Percentiles rank a stretch among this genome's conserved stretches.
phyloP scores from a whole-genome alignment of 768 basidiomycete genomes.

The Boletus pseudopeckii region DNA sequence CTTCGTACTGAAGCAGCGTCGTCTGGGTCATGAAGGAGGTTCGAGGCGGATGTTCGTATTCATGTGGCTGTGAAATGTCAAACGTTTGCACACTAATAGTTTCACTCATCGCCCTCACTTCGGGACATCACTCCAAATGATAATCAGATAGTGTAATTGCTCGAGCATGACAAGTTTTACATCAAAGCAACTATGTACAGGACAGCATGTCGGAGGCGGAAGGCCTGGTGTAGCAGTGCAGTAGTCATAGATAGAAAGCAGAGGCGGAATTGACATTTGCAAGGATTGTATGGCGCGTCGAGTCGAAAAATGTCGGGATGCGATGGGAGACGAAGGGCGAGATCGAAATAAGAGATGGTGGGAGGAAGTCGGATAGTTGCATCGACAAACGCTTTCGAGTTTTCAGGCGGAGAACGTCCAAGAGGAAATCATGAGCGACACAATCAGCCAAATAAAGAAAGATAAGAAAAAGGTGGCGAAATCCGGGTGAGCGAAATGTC shows the following conservation, averaged over 20 bases:
- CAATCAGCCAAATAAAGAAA: constrained; percentile 32
- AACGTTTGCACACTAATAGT: neutral
- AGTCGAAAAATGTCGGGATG: constrained; percentile 18
- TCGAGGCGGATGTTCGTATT: constrained; percentile 5
- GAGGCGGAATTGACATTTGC: constrained; percentile 18
- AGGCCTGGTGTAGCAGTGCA: constrained; percentile 21
- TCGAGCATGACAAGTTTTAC: constrained; percentile 21
- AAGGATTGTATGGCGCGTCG: constrained; percentile 20
- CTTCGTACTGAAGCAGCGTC: constrained; percentile 76
- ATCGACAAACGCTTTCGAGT: constrained; percentile 23
- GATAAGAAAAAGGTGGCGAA: constrained; percentile 21
- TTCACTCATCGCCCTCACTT: neutral
- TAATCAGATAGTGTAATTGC: constrained; percentile 10
- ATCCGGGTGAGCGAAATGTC: constrained; percentile 1
- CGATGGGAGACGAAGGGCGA: constrained; percentile 9
- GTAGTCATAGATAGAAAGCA: constrained; percentile 16
- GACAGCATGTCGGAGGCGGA: constrained; percentile 22
- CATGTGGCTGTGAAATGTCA: constrained; percentile 24
- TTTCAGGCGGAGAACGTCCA: constrained; percentile 24
- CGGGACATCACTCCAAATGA: neutral
- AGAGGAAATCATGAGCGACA: constrained; percentile 24
- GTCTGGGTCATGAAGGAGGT: constrained; percentile 57
- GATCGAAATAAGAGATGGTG: constrained; percentile 9
- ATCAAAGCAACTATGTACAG: constrained; percentile 30
- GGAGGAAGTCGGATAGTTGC: constrained; percentile 19